Evolutionary conservation across 257 asterid genomes (phyloP).

Genomic region (Leptodermis oblonga): DNA sequence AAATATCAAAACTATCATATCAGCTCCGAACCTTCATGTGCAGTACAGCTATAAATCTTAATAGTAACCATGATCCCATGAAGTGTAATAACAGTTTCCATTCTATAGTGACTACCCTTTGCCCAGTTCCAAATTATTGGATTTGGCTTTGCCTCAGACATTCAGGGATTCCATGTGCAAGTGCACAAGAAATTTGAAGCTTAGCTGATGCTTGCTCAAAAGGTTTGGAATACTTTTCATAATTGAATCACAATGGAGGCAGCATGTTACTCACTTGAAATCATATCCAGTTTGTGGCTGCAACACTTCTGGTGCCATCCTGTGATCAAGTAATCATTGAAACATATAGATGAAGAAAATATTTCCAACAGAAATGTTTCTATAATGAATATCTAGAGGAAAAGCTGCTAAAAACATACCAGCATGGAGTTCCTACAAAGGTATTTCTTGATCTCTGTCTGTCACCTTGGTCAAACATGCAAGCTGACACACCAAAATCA

Average conservation of each 20-base stretch:
- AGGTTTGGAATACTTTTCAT: background rate
- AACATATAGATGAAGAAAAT: conserved; percentile 18
- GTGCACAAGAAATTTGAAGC: background rate
- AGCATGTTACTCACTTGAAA: conserved; percentile 65
- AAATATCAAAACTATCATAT: background rate
- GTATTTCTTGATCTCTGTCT: conserved; percentile 97
- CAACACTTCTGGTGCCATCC: conserved; percentile 99
- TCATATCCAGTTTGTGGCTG: conserved; percentile 99
- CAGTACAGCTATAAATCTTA: background rate
- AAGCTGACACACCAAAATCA: conserved; percentile 97
- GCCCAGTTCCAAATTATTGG: background rate
- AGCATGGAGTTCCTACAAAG: conserved; percentile 99
- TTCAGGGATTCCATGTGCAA: background rate
- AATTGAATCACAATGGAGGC: background rate
- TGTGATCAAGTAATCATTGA: conserved; percentile 25
- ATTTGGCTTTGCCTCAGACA: background rate
- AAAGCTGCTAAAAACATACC: conserved; percentile 41
- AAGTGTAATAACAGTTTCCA: background rate
- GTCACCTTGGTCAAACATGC: conserved; percentile 95
- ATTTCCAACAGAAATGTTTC: background rate
- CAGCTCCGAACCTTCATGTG: background rate
- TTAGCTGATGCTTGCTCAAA: background rate
- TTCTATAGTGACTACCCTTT: background rate
- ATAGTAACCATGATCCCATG: background rate
- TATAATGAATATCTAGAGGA: background rate